These are phyloP conservation scores for Butyriboletus loyo DNA, from an alignment of 768 basidiomycete species.

Conservation along the genomic window DNA sequence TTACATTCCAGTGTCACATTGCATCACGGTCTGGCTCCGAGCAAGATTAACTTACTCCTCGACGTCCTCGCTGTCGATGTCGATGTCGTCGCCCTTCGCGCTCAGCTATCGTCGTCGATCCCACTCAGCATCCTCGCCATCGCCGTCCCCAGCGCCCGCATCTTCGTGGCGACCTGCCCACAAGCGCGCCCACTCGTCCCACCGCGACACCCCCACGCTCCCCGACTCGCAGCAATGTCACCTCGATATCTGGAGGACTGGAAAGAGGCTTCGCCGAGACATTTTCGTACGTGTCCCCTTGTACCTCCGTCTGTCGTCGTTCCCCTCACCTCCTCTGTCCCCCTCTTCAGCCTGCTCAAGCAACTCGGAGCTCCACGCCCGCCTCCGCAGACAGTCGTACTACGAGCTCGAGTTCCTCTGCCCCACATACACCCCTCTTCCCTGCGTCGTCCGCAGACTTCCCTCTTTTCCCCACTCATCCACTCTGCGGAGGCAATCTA, in stretches of 20 bases:
- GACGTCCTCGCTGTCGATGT: conserved; percentile 7
- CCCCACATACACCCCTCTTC: conserved; percentile 37
- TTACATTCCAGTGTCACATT: conserved; percentile 17
- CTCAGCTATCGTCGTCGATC: conserved; percentile 49
- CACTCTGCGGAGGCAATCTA: conserved; percentile 5
- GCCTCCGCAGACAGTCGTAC: conserved; percentile 29
- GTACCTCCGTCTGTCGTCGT: not conserved
- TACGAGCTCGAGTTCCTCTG: conserved; percentile 22
- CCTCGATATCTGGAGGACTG: conserved; percentile 50
- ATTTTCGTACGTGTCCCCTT: conserved; percentile 37
- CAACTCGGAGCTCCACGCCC: conserved; percentile 30
- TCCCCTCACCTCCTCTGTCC: not conserved
- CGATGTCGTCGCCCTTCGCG: conserved; percentile 36
- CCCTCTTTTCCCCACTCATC: conserved; percentile 36
- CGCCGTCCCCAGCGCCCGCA: conserved; percentile 34
- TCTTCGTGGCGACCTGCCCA: conserved; percentile 40
- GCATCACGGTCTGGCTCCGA: conserved; percentile 12
- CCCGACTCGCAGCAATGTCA: conserved; percentile 48
- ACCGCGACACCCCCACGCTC: conserved; percentile 32
- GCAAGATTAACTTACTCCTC: conserved; percentile 11
- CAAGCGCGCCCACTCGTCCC: conserved; percentile 50
- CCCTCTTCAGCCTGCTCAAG: conserved; percentile 13
- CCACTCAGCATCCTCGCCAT: conserved; percentile 45
- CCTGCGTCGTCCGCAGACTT: conserved; percentile 52
- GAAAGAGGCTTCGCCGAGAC: conserved; percentile 53